These are phyloP conservation scores for Syncephalastrum monosporum DNA, from an alignment of 371 early-diverging fungal genomes.

Conservation along the genomic window DNA sequence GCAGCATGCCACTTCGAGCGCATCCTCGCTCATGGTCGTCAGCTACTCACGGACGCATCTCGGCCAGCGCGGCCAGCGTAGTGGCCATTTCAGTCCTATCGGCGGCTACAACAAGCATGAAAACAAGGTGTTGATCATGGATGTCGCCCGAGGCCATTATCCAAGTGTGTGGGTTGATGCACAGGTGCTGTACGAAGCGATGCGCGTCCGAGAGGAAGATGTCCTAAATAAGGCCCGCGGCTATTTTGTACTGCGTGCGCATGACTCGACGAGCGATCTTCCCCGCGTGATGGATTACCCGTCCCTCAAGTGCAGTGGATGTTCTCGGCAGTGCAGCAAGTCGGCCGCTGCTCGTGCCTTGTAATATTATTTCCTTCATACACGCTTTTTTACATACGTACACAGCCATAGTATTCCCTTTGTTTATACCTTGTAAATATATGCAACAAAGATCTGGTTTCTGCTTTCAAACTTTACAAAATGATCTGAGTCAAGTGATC, in stretches of 20 bases:
- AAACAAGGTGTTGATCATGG: constrained; percentile 76
- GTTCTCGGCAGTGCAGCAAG: constrained; percentile 2
- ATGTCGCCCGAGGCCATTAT: constrained; percentile 73
- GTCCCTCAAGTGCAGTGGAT: constrained; percentile 4
- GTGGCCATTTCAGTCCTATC: constrained; percentile 56
- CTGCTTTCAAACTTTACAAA: too few relatives aligned
- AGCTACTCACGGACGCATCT: constrained; percentile 73
- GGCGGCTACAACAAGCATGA: constrained; percentile 63
- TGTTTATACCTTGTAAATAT: too few relatives aligned
- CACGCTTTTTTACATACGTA: too few relatives aligned
- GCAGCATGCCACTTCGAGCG: constrained; percentile 54
- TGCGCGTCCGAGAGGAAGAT: constrained; percentile 68
- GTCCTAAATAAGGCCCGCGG: constrained; percentile 71
- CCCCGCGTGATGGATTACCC: background rate
- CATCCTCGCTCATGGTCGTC: constrained; percentile 73
- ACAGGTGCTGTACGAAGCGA: constrained; percentile 65
- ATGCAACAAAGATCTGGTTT: too few relatives aligned
- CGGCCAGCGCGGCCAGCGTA: constrained; percentile 73
- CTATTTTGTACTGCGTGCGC: constrained; percentile 67
- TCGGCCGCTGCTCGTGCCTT: too few relatives aligned
- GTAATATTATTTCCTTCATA: too few relatives aligned
- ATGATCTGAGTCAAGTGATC: too few relatives aligned
- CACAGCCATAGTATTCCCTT: too few relatives aligned
- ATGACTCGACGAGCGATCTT: background rate
- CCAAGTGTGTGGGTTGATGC: constrained; percentile 78